Evolutionary conservation across 2,329 filamentous ascomycete species (phyloP).

Genomic region (Cladosporium sp.): DNA sequence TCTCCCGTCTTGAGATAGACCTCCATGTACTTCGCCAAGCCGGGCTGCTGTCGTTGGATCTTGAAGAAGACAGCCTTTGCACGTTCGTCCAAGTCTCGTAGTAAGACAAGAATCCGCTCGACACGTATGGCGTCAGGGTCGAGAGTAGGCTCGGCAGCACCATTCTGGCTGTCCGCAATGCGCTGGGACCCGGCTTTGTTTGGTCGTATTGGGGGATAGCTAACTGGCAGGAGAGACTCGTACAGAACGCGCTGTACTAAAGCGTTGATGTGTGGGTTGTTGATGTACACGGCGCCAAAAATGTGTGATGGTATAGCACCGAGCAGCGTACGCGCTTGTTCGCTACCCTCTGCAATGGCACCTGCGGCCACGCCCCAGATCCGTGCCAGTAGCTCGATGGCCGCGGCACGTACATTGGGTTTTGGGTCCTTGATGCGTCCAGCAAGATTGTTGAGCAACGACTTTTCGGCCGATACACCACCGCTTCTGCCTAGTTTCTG

Average conservation of each 20-base stretch:
- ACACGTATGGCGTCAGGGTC: slow-evolving; percentile 77
- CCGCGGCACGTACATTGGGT: slow-evolving; percentile 76
- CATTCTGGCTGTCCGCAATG: slow-evolving; percentile 56
- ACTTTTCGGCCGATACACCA: slow-evolving; percentile 71
- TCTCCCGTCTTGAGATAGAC: slow-evolving; percentile 84
- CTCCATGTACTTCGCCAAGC: slow-evolving; percentile 70
- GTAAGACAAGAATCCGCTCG: slow-evolving; percentile 78
- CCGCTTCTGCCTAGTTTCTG: slow-evolving; percentile 77
- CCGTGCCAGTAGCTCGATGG: slow-evolving; percentile 78
- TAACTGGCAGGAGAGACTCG: slow-evolving; percentile 85
- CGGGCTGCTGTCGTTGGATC: slow-evolving; percentile 74
- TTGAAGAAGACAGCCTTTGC: slow-evolving; percentile 87
- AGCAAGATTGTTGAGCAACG: slow-evolving; percentile 76
- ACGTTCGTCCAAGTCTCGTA: slow-evolving; percentile 73
- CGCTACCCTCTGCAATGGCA: slow-evolving; percentile 80
- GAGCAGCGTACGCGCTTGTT: slow-evolving; percentile 71
- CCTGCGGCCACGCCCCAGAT: slow-evolving; percentile 93
- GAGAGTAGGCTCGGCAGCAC: slow-evolving; percentile 41
- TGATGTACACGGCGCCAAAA: slow-evolving; percentile 84
- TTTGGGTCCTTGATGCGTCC: slow-evolving; percentile 88
- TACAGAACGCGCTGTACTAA: slow-evolving; percentile 82
- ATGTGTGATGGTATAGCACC: slow-evolving; percentile 81
- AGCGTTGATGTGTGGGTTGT: slow-evolving; percentile 81
- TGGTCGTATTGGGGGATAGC: slow-evolving; percentile 71
- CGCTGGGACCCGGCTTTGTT: slow-evolving; percentile 56